phyloP scores from a whole-genome alignment of 345 rosid species.

The Murraya koenigii region DNA sequence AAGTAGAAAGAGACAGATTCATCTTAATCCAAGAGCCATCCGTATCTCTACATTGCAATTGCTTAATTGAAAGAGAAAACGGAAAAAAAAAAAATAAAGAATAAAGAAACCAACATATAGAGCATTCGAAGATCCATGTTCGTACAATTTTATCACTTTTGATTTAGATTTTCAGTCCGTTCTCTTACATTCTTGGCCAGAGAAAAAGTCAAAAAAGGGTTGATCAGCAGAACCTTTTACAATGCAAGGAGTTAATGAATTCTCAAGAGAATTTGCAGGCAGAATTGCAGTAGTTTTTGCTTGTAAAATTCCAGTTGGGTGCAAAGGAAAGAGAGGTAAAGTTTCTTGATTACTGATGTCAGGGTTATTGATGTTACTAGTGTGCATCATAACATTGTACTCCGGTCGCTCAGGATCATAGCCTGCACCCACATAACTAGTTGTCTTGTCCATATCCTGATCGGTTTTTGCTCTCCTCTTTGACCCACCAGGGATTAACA shows the following conservation, averaged over 20 bases:
- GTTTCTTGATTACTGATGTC: slow-evolving; percentile 28
- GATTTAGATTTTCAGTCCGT: not conserved
- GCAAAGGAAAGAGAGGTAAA: slow-evolving; percentile 52
- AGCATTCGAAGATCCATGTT: not conserved
- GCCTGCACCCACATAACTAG: not conserved
- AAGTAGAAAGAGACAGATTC: not conserved
- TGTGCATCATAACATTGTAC: not conserved
- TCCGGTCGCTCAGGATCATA: slow-evolving; percentile 7
- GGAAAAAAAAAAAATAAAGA: not conserved
- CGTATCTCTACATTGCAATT: not conserved
- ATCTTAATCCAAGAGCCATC: not conserved
- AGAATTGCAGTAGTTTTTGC: slow-evolving; percentile 4
- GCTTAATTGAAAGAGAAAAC: not conserved
- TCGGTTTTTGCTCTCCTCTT: slow-evolving; percentile 29
- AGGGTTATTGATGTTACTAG: not conserved
- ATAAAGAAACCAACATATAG: not conserved
- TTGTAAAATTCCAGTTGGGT: slow-evolving; percentile 42
- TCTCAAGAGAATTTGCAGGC: slow-evolving; percentile 2
- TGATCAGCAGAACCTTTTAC: slow-evolving; percentile 13
- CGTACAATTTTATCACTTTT: not conserved
- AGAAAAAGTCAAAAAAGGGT: slow-evolving; percentile 45
- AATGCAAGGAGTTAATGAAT: not conserved
- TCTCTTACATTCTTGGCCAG: slow-evolving; percentile 10
- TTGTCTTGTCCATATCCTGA: slow-evolving; percentile 12
- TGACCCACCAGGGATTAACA: slow-evolving; percentile 26